These are phyloP conservation scores for Rhizoclosmatium globosum DNA, from an alignment of 192 early-diverging fungal genomes.

Conservation along the genomic window DNA sequence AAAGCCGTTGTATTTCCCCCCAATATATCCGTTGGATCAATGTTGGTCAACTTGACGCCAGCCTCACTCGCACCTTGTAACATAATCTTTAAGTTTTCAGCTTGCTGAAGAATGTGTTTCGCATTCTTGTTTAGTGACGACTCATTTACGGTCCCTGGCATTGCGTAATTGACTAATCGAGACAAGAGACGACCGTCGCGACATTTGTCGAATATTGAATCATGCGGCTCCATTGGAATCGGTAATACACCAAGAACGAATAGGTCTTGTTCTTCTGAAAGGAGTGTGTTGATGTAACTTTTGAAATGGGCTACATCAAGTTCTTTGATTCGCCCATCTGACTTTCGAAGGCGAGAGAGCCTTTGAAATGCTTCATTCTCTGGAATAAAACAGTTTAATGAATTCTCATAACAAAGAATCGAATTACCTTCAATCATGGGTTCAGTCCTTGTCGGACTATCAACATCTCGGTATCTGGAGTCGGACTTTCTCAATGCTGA, in stretches of 20 bases:
- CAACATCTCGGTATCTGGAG: no score
- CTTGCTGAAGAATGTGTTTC: slow-evolving; percentile 4
- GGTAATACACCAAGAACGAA: neutral
- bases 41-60: slow-evolving; percentile 13
- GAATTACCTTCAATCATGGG: no score
- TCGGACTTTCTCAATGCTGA: slow-evolving; percentile 1
- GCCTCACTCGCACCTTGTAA: slow-evolving; percentile 20
- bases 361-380: neutral
- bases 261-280: slow-evolving; percentile 8
- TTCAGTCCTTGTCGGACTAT: no score
- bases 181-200: slow-evolving; percentile 5
- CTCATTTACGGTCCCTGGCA: slow-evolving; percentile 25
- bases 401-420: no score
- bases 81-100: slow-evolving; percentile 24
- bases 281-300: slow-evolving; percentile 3
- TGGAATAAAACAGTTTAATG: neutral
- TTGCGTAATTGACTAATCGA: slow-evolving; percentile 23
- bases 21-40: slow-evolving; percentile 23
- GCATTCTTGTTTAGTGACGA: neutral
- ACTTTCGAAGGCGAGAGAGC: neutral
- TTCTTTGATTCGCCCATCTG: neutral
- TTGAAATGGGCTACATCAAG: slow-evolving; percentile 10
- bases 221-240: slow-evolving; percentile 3
- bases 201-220: slow-evolving; percentile 15
- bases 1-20: slow-evolving; percentile 8